Base-by-base conservation (phyloP, 345 rosid species). In the Anacardium occidentale region DNA sequence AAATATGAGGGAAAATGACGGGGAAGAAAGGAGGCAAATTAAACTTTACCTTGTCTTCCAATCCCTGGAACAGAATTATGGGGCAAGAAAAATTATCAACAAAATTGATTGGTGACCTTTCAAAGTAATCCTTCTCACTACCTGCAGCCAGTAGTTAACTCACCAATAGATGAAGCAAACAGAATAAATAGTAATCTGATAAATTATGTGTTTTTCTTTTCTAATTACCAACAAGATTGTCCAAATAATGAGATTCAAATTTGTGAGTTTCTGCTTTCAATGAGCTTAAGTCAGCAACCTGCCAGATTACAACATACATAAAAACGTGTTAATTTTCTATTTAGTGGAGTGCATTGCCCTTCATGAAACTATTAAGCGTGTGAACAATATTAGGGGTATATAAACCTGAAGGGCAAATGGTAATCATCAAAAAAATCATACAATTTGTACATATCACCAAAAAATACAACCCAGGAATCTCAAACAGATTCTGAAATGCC, bases 11-110 rank as follows among this genome's bases (percentile, higher is more conserved):
- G 34, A 29, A 66, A 61, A 25, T 48, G 56, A 44, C 32, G 62
- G 0, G 15, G 52, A 20, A 24, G 53, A 0, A 20, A 79, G 10
- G 6, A 64, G 68, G 12, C 18, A 44, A 2, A 71, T 47, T 62
- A 62, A 37, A 34, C 32, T 56, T 15, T 70, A 90, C 98, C 99
- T 92, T 91, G 82, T 95, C 99, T 76, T 95, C 98, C 66, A 95
- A 73, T 66, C 99, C 98, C 77, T 92, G 98, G 80, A 95, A 95
- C 40, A 91, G 83, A 85, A 95, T 92, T 75, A 89, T 85, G 77
- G 97, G 99, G 83, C 98, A 95, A 73, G 97, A 92, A 84, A 95
- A 95, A 71, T 75, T 83, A 71, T 91, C 89, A 2, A 91, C 96
- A 64, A 78, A 90, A 84, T 92, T 92, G 76, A 91, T 88, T 48